Evolutionary conservation across 2,329 filamentous ascomycete species (phyloP).

Genomic region (Teratosphaeria gauchensis): DNA sequence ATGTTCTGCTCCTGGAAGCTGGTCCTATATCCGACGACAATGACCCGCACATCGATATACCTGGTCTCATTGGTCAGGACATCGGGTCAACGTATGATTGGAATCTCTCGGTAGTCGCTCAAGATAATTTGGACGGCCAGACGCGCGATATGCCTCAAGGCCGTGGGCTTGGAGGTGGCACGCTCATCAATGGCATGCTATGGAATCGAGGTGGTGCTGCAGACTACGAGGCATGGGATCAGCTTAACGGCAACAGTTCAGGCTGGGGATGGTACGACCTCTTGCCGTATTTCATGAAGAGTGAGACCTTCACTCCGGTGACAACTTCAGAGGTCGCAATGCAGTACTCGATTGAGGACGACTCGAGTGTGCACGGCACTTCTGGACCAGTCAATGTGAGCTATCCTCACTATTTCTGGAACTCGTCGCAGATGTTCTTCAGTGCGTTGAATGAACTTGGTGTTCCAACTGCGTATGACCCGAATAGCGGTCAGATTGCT

Average conservation of each 20-base stretch:
- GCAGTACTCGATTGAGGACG: slow-evolving; percentile 31
- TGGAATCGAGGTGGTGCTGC: slow-evolving; percentile 32
- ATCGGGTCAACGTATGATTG: slow-evolving; percentile 20
- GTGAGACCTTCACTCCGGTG: slow-evolving; percentile 25
- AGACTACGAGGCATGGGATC: slow-evolving; percentile 49
- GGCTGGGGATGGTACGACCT: slow-evolving; percentile 50
- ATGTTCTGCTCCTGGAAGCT: slow-evolving; percentile 24
- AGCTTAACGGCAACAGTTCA: slow-evolving; percentile 29
- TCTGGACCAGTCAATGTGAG: slow-evolving; percentile 42
- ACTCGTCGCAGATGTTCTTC: slow-evolving; percentile 27
- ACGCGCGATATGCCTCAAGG: slow-evolving; percentile 16
- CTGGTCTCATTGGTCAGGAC: slow-evolving; percentile 20
- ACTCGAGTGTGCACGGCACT: slow-evolving; percentile 33
- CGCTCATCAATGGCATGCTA: slow-evolving; percentile 26
- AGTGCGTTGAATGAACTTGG: slow-evolving; percentile 27
- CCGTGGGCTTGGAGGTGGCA: slow-evolving; percentile 25
- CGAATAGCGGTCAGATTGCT: slow-evolving; percentile 27
- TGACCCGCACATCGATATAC: slow-evolving; percentile 15
- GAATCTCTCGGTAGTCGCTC: slow-evolving; percentile 20
- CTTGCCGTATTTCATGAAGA: slow-evolving; percentile 28
- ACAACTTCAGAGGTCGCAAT: slow-evolving; percentile 23
- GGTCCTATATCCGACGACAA: slow-evolving; percentile 15
- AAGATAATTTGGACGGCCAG: slow-evolving; percentile 17
- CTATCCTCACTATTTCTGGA: slow-evolving; percentile 34
- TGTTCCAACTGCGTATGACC: slow-evolving; percentile 29